phyloP scores from a whole-genome alignment of 768 basidiomycete genomes.

The Podaxis sp. region DNA sequence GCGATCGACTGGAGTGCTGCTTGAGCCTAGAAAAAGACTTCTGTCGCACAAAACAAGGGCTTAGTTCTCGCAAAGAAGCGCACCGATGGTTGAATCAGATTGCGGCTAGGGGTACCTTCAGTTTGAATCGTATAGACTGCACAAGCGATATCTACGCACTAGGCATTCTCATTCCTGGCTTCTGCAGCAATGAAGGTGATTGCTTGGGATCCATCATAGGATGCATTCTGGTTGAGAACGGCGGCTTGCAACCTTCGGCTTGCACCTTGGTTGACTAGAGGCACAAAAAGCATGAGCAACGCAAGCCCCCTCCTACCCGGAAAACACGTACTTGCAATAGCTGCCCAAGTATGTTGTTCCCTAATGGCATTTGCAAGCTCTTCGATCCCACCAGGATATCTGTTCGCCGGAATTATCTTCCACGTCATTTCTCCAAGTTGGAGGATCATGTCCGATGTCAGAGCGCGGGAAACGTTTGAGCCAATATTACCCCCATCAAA shows the following conservation, averaged over 20 bases:
- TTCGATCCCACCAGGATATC: slow-evolving; percentile 38
- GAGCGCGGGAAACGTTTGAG: slow-evolving; percentile 27
- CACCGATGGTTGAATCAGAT: too few relatives aligned
- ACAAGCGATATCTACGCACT: slow-evolving; percentile 32
- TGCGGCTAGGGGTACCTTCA: not conserved
- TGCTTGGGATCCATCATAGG: slow-evolving; percentile 43
- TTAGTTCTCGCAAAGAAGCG: slow-evolving; percentile 2
- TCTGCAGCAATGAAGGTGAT: slow-evolving; percentile 41
- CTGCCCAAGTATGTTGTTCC: slow-evolving; percentile 50
- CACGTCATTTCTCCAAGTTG: slow-evolving; percentile 37
- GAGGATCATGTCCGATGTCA: slow-evolving; percentile 22
- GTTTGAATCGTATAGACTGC: not conserved
- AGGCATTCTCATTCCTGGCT: slow-evolving; percentile 21
- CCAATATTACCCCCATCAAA: slow-evolving; percentile 54
- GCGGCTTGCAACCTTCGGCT: too few relatives aligned
- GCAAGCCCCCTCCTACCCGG: too few relatives aligned
- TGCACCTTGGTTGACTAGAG: too few relatives aligned
- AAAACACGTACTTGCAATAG: slow-evolving; percentile 37
- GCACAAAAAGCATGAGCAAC: too few relatives aligned
- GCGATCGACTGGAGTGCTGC: too few relatives aligned
- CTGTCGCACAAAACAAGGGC: slow-evolving; percentile 19
- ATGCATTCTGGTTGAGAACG: slow-evolving; percentile 24
- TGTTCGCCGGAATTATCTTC: slow-evolving; percentile 32
- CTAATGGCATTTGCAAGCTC: slow-evolving; percentile 40
- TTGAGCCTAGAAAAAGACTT: too few relatives aligned